Conservation (phyloP, 1,139 yeast genomes). For the Kodamaea ohmeri region DNA sequence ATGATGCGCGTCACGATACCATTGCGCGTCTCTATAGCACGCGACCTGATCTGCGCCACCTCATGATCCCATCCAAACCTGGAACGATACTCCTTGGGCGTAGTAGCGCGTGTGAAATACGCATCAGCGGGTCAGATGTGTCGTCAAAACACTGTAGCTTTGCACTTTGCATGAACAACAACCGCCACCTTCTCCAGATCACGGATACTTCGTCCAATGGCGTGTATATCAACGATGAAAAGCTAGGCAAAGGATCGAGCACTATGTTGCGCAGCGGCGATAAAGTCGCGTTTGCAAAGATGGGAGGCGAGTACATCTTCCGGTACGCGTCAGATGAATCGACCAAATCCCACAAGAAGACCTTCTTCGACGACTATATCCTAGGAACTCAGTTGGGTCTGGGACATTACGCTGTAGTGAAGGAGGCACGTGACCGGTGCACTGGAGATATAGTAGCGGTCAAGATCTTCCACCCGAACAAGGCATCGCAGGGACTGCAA, state of each 20-base stretch:
- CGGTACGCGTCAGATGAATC: slow-evolving; percentile 40
- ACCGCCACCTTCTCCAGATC: slow-evolving; percentile 44
- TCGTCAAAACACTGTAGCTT: slow-evolving; percentile 66
- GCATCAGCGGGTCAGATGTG: slow-evolving; percentile 55
- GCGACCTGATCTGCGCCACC: slow-evolving; percentile 28
- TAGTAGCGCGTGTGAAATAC: slow-evolving; percentile 61
- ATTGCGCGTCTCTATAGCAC: slow-evolving; percentile 34
- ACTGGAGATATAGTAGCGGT: slow-evolving; percentile 67
- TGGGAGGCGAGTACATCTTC: slow-evolving; percentile 54
- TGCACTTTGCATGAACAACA: slow-evolving; percentile 35
- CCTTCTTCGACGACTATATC: slow-evolving; percentile 61
- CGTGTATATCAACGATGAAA: slow-evolving; percentile 58
- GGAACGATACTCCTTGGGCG: slow-evolving; percentile 51
- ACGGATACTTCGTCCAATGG: slow-evolving; percentile 69
- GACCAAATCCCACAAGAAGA: slow-evolving; percentile 18
- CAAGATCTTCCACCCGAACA: slow-evolving; percentile 72
- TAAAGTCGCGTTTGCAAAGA: slow-evolving; percentile 57
- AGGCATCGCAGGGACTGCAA: slow-evolving; percentile 19
- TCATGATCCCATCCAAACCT: slow-evolving; percentile 34
- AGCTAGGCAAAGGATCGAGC: slow-evolving; percentile 45
- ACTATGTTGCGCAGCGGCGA: slow-evolving; percentile 61
- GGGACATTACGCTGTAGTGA: slow-evolving; percentile 79
- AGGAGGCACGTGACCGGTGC: slow-evolving; percentile 57
- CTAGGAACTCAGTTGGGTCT: slow-evolving; percentile 64
- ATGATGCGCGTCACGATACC: slow-evolving; percentile 19